A percentile compares a stretch with the other conserved stretches of the same genome.
These are phyloP conservation scores for Backusella westeae DNA, from an alignment of 192 early-diverging fungal species.

Conservation along the genomic window DNA sequence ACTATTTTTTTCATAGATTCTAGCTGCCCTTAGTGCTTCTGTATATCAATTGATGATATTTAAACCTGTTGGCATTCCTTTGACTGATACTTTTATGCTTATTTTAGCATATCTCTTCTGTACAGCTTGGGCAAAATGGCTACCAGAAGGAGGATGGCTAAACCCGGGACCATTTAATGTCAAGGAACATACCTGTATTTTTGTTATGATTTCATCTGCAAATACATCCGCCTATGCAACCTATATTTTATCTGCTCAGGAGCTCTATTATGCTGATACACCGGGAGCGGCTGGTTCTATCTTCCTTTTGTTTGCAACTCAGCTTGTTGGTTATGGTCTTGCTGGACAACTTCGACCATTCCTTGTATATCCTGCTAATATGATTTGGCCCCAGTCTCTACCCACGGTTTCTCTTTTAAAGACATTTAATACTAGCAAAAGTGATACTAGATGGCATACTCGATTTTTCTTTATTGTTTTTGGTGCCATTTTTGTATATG, in stretches of 20 bases:
- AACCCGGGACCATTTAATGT: constrained; percentile 34
- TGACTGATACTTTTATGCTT: constrained; percentile 66
- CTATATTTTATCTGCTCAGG: constrained; percentile 68
- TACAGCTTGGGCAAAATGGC: constrained; percentile 50
- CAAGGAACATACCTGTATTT: constrained; percentile 33
- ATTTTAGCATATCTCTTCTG: constrained; percentile 76
- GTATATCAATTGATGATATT: constrained; percentile 78
- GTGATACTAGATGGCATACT: constrained; percentile 17
- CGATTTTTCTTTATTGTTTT: constrained; percentile 33
- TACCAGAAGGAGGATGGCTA: constrained; percentile 53
- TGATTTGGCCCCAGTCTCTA: constrained; percentile 54
- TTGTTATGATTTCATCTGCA: constrained; percentile 65
- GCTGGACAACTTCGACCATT: constrained; percentile 49
- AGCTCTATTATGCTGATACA: constrained; percentile 60
- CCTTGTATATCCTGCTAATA: constrained; percentile 50
- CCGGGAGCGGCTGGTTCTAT: constrained; percentile 45
- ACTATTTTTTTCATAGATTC: constrained; percentile 13
- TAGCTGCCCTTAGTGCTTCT: constrained; percentile 54
- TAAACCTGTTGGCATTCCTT: constrained; percentile 68
- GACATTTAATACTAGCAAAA: constrained; percentile 30
- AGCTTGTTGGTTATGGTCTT: constrained; percentile 54
- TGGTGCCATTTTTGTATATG: constrained; percentile 24
- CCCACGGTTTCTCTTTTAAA: constrained; percentile 45
- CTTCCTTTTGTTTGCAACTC: constrained; percentile 42
- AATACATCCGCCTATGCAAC: constrained; percentile 68